These are phyloP conservation scores for Capronia americana DNA, from an alignment of 2,329 filamentous ascomycete genomes.

Conservation along the genomic window DNA sequence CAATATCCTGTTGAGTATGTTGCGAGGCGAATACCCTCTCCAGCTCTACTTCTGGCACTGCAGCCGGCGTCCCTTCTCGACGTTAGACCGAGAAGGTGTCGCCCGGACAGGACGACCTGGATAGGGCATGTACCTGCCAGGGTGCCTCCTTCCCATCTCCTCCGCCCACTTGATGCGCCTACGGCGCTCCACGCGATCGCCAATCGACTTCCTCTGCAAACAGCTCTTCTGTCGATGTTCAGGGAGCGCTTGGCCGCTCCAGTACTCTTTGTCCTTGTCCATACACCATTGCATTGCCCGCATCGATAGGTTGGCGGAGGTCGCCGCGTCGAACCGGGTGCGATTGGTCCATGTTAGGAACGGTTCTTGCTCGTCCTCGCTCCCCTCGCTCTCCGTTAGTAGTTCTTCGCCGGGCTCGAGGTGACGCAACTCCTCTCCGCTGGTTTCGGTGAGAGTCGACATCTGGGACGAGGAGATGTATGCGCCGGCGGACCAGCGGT, in stretches of 20 bases:
- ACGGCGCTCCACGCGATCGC: not conserved
- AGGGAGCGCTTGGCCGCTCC: not conserved
- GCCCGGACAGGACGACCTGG: not conserved
- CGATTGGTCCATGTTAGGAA: not conserved
- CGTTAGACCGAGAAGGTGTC: not conserved
- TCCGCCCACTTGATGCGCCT: slow-evolving; percentile 6
- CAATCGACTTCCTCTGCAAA: not conserved
- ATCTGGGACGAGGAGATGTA: not conserved
- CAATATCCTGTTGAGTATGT: not conserved
- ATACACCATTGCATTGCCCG: not conserved
- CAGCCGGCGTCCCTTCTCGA: not conserved
- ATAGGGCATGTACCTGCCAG: slow-evolving; percentile 1
- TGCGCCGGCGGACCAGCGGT: slow-evolving; percentile 4
- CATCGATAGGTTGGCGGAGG: not conserved
- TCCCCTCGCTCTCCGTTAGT: not conserved
- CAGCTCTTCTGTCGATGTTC: slow-evolving; percentile 1
- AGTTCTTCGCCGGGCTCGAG: not conserved
- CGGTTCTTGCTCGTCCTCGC: not conserved
- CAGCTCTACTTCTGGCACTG: not conserved
- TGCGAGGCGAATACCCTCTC: not conserved
- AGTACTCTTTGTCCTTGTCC: slow-evolving; percentile 7
- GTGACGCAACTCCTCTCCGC: not conserved
- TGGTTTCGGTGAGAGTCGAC: not conserved
- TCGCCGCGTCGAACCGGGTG: not conserved
- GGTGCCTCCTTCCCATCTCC: slow-evolving; percentile 1